Evolutionary conservation across 2,329 filamentous ascomycete genomes (phyloP), one percentile per base, ranked within the genome.

Genomic region (Fusarium liriodendri): DNA sequence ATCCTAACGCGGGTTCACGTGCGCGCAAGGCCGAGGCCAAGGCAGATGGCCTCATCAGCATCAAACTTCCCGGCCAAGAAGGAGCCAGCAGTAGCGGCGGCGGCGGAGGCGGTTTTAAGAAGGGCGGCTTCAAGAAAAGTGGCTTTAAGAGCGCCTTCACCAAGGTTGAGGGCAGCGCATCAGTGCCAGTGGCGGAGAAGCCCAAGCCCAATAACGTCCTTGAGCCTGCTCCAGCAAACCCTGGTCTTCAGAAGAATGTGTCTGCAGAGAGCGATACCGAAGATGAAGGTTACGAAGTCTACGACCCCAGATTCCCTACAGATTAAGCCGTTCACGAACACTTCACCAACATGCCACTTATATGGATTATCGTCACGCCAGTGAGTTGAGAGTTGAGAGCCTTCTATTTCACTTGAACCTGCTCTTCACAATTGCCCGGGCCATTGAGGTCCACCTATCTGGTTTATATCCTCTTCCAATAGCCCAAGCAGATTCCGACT

Each of bases 121-220:
- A 91, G 78, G 89, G 89, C 1, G 91, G 91, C 0, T 95, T 95
- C 79, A 95, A 95, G 83, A 97, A 96, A 79, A 92, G 92, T 1
- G 94, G 94, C 0, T 95, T 95, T 82, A 95, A 94, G 83, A 93
- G 91, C 77, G 93, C 93, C 2, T 94, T 95, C 84, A 88, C 88
- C 6, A 84, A 89, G 2, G 87, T 87, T 2, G 87, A 86, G 81
- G 65, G 65, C 78, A 70, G 80, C 6, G 79, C 80, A 8, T 27
- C 76, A 6, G 79, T 79, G 14, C 83, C 83, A 67, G 84, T 84
- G 33, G 85, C 86, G 25, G 82, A 83, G 1, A 80, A 84, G 20
- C 83, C 83, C 32, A 84, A 84, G 71, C 22, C 78, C 1, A 67
- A 59, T 16, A 73, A 69, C 29, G 70, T 79, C 16, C 71, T 66